Base-by-base conservation (phyloP, 139 green algal species). In the Chlorella sp. region DNA sequence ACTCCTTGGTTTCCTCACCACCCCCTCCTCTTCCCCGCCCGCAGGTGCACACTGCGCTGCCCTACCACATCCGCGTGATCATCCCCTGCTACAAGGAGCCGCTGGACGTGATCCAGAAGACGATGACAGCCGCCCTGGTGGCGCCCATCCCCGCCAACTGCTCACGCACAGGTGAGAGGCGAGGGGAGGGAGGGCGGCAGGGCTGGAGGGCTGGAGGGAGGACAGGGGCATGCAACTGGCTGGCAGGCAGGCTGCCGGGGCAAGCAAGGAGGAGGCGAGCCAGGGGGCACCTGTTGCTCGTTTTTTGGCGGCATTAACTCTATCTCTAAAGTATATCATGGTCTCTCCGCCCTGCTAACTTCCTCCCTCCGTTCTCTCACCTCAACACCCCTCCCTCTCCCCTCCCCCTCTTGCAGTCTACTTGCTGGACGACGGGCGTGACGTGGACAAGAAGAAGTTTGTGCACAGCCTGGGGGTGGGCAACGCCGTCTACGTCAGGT, bases 11-110 rank as follows among this genome's bases (percentile, higher is more conserved):
- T 64, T 3, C 28, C 71, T 16, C 71, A 78, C 30, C 19, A n/a
- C n/a, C n/a, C n/a, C n/a, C n/a, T n/a, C n/a, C 76, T 19, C 18
- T 32, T 28, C 21, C 32, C 66, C 75, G 15, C 32, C 18, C 30
- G 64, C 64, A 77, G 34, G 57, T 89, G 53, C 89, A 69, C 81
- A 93, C 93, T 48, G 37, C 68, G 61, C 87, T 94, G 81, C 85
- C 81, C 7, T 96, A 96, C 89, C 91, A 95, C 87, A 85, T 96
- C 64, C 90, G 94, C 28, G 93, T 96, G 83, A 66, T 94, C 22
- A 87, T 96, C n/a, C 93, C 93, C 77, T 94, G 92, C 89, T 96
- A 96, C 90, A 95, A 95, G 89, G 94, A 96, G 90, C 91, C 93
- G 36, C 86, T 95, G 42, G 94, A 95, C 39, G 93, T 95, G 40